These are phyloP conservation scores for Planoprotostelium fungivorum DNA, from an alignment of 78 protist genomes.

Conservation along the genomic window DNA sequence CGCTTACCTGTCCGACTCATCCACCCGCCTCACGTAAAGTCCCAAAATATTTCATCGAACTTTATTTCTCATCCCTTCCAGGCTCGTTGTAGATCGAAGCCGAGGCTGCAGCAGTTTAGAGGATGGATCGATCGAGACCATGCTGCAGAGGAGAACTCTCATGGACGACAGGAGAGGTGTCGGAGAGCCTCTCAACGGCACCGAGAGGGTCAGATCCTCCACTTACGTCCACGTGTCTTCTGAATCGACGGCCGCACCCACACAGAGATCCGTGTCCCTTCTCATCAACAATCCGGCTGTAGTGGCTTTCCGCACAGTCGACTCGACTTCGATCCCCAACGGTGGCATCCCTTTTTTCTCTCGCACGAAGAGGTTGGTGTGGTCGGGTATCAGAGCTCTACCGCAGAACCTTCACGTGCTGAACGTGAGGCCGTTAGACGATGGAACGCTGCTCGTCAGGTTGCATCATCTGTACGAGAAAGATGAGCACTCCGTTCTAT, in stretches of 20 bases:
- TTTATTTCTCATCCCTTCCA: not conserved
- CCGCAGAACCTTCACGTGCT: not conserved
- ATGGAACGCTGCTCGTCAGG: not conserved
- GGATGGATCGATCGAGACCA: slow-evolving; percentile 72
- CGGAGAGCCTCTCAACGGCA: slow-evolving; percentile 80
- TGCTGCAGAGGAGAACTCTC: slow-evolving; percentile 77
- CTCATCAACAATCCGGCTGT: not conserved
- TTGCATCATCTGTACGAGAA: not conserved
- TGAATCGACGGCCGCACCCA: not conserved
- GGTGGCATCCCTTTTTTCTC: not conserved
- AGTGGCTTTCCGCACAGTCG: too few relatives aligned
- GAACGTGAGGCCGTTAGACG: not conserved
- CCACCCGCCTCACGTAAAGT: not conserved
- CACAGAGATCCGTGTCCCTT: not conserved
- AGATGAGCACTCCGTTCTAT: not conserved
- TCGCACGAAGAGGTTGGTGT: not conserved
- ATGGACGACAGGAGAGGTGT: slow-evolving; percentile 87
- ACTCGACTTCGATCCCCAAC: too few relatives aligned
- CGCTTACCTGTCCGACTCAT: slow-evolving; percentile 26
- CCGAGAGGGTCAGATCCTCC: not conserved
- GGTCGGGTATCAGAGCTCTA: not conserved
- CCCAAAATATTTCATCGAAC: not conserved
- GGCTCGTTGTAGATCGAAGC: slow-evolving; percentile 51
- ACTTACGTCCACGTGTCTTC: not conserved
- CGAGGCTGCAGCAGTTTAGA: slow-evolving; percentile 39